Evolutionary conservation across 169 alveolate genomes (phyloP), one percentile per base, ranked within the genome.

Genomic region (Cryptosporidium parvum): DNA sequence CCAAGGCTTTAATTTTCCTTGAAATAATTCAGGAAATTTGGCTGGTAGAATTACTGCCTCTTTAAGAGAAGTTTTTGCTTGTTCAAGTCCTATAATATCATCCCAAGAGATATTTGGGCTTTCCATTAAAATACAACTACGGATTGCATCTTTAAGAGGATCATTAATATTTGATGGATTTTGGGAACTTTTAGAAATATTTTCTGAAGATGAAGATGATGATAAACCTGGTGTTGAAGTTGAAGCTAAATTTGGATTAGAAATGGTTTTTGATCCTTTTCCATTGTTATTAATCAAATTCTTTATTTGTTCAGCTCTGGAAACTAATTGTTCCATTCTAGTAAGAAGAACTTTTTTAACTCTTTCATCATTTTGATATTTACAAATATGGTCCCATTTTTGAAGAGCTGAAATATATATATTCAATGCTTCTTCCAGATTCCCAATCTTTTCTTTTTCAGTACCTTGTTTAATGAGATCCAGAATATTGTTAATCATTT

Each of bases 41-140:
- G 97, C 93, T 52, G 99, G 99, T 68, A 97, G 91, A 37, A 98
- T 93, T 21, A 97, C 98, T 14, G 99, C 99, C 86, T 98, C 99
- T 92, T 97, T 92, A 48, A 98, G 91, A 48, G 97, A 85, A 62
- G 95, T 92, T 86, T 98, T 98, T 0, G 99, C 99, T 39, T 93
- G 91, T 35, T 96, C 99, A 68, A 97, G 95, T 8, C 99, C 99
- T 48, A 98, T 97, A 1, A 98, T 96, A 92, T 98, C 99, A 53
- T 94, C 93, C 99, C 99, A 98, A 86, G 94, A 95, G 6, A 98
- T 97, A 92, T 96, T 96, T 18, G 98, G 97, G 70, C 93, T 96
- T 73, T 95, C 97, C n/a, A 94, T 72, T 3, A 96, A 92, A 51
- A 95, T 95, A 45, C 96, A 96, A 26, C 93, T 86, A 58, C 86